Conservation (phyloP, 768 basidiomycete genomes). For the Infundibulicybe gibba region DNA sequence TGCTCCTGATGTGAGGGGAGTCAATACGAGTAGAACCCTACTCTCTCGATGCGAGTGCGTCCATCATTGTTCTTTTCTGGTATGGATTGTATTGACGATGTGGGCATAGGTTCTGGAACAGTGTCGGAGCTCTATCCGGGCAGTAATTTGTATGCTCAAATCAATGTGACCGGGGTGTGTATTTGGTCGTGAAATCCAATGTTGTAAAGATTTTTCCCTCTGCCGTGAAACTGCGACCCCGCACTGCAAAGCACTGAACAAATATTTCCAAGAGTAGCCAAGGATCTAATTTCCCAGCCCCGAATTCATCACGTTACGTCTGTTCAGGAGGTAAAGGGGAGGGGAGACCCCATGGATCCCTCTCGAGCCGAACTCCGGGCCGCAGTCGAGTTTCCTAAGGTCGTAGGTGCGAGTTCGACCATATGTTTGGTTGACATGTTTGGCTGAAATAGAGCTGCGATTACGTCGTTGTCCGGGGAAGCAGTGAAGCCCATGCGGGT, state of each 20-base stretch:
- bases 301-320: slow-evolving; percentile 15
- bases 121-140: slow-evolving; percentile 14
- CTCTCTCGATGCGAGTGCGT: slow-evolving; percentile 29
- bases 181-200: slow-evolving; percentile 39
- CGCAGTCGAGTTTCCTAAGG: too few species aligned
- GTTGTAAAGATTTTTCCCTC: slow-evolving; percentile 45
- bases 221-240: too few species aligned
- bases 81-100: not conserved
- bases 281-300: slow-evolving; percentile 36
- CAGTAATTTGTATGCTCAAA: slow-evolving; percentile 20
- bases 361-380: too few species aligned
- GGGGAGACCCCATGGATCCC: too few species aligned
- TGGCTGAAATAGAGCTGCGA: too few species aligned
- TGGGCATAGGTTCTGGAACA: slow-evolving; percentile 20
- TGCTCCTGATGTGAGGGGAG: slow-evolving; percentile 20
- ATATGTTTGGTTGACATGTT: too few species aligned
- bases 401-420: too few species aligned
- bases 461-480: too few species aligned
- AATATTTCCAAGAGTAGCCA: too few species aligned
- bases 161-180: slow-evolving; percentile 41
- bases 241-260: too few species aligned
- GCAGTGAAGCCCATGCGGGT: too few species aligned
- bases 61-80: not conserved
- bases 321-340: slow-evolving; percentile 41
- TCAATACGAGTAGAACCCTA: slow-evolving; percentile 22